Base-by-base conservation (phyloP, 768 basidiomycete genomes). In the Phlebiopsis gigantea region DNA sequence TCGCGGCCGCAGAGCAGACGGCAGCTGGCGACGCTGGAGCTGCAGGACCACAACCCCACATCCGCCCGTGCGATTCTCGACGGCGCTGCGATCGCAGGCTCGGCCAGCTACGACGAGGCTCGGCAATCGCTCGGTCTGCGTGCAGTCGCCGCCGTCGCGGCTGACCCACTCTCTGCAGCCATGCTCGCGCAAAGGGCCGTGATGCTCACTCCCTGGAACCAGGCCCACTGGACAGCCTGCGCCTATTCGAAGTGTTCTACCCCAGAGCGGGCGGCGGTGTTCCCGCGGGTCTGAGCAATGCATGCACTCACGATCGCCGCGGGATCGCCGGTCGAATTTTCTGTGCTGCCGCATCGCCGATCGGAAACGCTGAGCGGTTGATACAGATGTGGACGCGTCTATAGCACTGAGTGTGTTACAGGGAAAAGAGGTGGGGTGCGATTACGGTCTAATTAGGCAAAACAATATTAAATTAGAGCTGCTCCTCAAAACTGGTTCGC, bases 121-220 rank as follows among this genome's bases (percentile, higher is more conserved):
- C 72, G 74, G 29, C 67, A 69, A 7, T 75, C 77, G 6, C 71
- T 84, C 45, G 72, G 75, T 43, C 71, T 90, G 28, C 73, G 74
- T 34, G 83, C 84, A 0, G 69, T 85, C 31, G 62, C 58, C n/a
- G 47, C 46, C 7, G 74, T 79, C 22, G 70, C 71, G 5, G 53
- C 55, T 24, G 25, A 42, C 7, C 58, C 56, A 4, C 55, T 53
- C 15, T 58, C 58, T 22, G 78, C 79, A 2, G 64, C 76, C 47
- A 72, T 67, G 19, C 72, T 75, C 53, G 82, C 83, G 12, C 87
- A 89, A 64, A 81, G 80, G 64, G 82, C 82, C 1, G 73, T 90
- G 48, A 76, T 83, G 77, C 72, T 90, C 46, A 70, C 77, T 2
- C 86, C 86, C 7, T 82, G 78, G 63, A 74, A 77, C 19, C 31